Conservation (phyloP, 768 basidiomycete species). For the Podaxis sp. region DNA sequence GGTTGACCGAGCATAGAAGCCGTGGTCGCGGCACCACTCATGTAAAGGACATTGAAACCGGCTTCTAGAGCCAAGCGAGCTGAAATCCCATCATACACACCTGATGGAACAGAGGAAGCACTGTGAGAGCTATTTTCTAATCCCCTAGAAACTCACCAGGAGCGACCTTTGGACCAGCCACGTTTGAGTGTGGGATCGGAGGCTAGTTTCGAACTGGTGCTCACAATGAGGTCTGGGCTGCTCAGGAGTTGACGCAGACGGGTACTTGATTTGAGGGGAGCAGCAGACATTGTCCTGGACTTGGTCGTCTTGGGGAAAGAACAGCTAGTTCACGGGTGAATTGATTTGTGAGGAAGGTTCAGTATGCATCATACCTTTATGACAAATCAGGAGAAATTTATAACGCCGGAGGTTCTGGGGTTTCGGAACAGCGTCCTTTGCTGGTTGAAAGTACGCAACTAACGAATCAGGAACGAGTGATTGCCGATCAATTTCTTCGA, state of each 20-base stretch:
- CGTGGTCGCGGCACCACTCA: slow-evolving; percentile 47
- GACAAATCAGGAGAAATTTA: background rate
- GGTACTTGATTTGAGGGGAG: slow-evolving; percentile 2
- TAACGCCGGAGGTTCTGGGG: background rate
- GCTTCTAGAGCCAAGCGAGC: slow-evolving; percentile 48
- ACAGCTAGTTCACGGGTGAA: background rate
- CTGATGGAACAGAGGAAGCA: slow-evolving; percentile 20
- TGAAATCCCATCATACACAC: slow-evolving; percentile 48
- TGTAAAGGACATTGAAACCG: slow-evolving; percentile 48
- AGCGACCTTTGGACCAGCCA: background rate
- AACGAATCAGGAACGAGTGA: background rate
- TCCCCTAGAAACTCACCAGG: background rate
- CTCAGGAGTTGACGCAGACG: slow-evolving; percentile 8
- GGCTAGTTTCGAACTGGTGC: background rate
- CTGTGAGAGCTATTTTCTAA: background rate
- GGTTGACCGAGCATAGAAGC: slow-evolving; percentile 52
- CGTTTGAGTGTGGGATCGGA: background rate
- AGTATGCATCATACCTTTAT: background rate
- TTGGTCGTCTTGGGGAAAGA: background rate
- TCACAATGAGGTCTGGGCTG: slow-evolving; percentile 9
- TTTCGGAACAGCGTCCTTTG: background rate
- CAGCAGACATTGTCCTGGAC: background rate
- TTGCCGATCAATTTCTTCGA: background rate
- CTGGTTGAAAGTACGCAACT: background rate
- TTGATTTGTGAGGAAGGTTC: background rate